Evolutionary conservation across 768 basidiomycete genomes (phyloP), one percentile per base, ranked within the genome.

Genomic region (Russula emetica): DNA sequence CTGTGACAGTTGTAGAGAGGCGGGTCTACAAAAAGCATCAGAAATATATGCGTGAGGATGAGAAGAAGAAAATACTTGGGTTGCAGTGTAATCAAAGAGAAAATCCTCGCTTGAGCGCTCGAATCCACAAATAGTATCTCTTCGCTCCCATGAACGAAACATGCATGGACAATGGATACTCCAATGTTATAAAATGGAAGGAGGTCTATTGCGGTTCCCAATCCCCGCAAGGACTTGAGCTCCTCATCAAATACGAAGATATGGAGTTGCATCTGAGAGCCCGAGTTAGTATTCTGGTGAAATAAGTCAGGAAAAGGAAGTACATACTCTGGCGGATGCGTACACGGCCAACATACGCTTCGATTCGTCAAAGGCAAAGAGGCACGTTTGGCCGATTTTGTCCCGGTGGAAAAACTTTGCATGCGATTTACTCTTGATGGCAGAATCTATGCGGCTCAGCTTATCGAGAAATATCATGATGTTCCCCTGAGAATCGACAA

Each of bases 51-150:
- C 3, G 9, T n/a, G 22, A 8, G 1, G 20, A 24, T 5, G 9
- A 36, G 0, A 36, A 7, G 36, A 13, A 26, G 9, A 14, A 24
- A 13, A 10, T 67, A 85, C 84, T 85, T 72, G 56, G 83, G 83
- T 45, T 83, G 80, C 56, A 81, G 76, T 0, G 82, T 81, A 1
- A 81, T 72, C 49, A 85, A 65, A 1, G 85, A 86, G 63, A 78
- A 85, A 20, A 86, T 75, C 26, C 83, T 73, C 2, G 76, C 81
- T 10, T 76, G 76, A 1, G 73, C 73, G 1, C 64, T 67, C 2
- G 76, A 75, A 62, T 86, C 85, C 1, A 85, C 72, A 0, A 86
- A 69, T 0, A 83, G 64, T 5, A 86, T 60, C 55, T 86, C 85
- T 66, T 86, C 84, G 36, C 71, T 78, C 5, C 82, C 82, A 49